Evolutionary conservation across 768 basidiomycete genomes (phyloP).

Genomic region (Coprinellus micaceus): DNA sequence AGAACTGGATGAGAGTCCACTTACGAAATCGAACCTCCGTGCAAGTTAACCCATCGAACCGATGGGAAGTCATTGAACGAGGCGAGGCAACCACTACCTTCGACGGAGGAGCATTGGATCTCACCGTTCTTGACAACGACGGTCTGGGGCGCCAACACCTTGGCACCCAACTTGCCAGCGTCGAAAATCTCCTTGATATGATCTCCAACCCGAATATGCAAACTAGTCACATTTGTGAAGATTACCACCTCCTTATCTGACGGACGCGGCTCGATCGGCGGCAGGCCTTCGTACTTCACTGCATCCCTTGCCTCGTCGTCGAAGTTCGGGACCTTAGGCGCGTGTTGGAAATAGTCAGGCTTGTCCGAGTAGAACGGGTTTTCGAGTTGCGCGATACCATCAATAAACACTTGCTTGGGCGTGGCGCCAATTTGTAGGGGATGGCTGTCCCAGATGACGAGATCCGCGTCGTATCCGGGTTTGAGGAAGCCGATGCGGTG

Average conservation of each 20-base stretch:
- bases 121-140: slow-evolving; percentile 53
- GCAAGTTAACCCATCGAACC: slow-evolving; percentile 48
- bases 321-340: slow-evolving; percentile 57
- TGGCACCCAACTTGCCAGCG: slow-evolving; percentile 7
- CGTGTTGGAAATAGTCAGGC: slow-evolving; percentile 47
- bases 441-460: slow-evolving; percentile 76
- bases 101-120: slow-evolving; percentile 42
- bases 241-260: slow-evolving; percentile 39
- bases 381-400: slow-evolving; percentile 71
- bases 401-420: slow-evolving; percentile 79
- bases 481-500: slow-evolving; percentile 74
- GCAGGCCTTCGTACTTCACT: slow-evolving; percentile 59
- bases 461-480: slow-evolving; percentile 68
- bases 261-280: slow-evolving; percentile 49
- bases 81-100: slow-evolving; percentile 17
- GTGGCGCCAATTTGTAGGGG: slow-evolving; percentile 76
- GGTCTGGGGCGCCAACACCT: slow-evolving; percentile 19
- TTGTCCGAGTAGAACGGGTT: slow-evolving; percentile 47
- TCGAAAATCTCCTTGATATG: slow-evolving; percentile 30
- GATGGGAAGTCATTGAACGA: slow-evolving; percentile 10
- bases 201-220: slow-evolving; percentile 37
- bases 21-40: slow-evolving; percentile 62
- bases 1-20: slow-evolving; percentile 31
- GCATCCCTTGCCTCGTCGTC: slow-evolving; percentile 52
- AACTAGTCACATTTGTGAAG: slow-evolving; percentile 60